Conservation (phyloP, 345 rosid genomes). For the Toxicodendron radicans region DNA sequence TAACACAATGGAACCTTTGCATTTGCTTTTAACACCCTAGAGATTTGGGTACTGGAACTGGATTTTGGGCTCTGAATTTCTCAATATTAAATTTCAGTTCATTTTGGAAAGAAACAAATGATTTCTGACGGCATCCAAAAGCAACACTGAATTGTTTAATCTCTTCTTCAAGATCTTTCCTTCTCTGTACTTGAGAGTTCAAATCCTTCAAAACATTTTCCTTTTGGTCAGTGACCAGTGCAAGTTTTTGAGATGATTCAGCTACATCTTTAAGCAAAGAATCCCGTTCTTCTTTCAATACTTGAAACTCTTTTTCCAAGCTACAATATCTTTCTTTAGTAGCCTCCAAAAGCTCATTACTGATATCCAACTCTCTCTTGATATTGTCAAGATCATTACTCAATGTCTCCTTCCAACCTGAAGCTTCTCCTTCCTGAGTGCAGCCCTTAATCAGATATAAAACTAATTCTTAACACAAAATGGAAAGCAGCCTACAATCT, state of each 20-base stretch:
- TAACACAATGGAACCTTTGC: neutral
- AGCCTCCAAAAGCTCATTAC: constrained; percentile 48
- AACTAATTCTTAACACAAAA: constrained; percentile 38
- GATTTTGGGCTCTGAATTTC: constrained; percentile 46
- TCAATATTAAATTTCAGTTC: constrained; percentile 68
- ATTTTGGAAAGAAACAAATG: constrained; percentile 54
- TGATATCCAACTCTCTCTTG: constrained; percentile 47
- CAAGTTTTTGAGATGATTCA: constrained; percentile 49
- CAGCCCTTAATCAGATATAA: constrained; percentile 61
- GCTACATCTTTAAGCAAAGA: constrained; percentile 39
- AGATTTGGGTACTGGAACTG: constrained; percentile 44
- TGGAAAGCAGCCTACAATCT: constrained; percentile 6
- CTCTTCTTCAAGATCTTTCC: constrained; percentile 69
- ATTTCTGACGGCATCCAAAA: constrained; percentile 61
- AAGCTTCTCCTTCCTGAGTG: constrained; percentile 40
- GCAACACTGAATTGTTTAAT: constrained; percentile 64
- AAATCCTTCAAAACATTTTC: constrained; percentile 64
- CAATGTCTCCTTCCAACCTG: constrained; percentile 43
- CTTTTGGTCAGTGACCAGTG: constrained; percentile 45
- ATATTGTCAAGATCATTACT: constrained; percentile 42
- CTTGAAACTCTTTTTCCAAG: constrained; percentile 57
- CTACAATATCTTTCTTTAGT: constrained; percentile 47
- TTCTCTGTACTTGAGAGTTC: constrained; percentile 55
- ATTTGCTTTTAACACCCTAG: constrained; percentile 26
- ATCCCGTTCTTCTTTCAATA: constrained; percentile 65